A percentile compares a stretch with the other conserved stretches of the same genome.
Evolutionary conservation across 2,329 filamentous ascomycete genomes (phyloP).

Genomic region (Aureobasidium uvarum): DNA sequence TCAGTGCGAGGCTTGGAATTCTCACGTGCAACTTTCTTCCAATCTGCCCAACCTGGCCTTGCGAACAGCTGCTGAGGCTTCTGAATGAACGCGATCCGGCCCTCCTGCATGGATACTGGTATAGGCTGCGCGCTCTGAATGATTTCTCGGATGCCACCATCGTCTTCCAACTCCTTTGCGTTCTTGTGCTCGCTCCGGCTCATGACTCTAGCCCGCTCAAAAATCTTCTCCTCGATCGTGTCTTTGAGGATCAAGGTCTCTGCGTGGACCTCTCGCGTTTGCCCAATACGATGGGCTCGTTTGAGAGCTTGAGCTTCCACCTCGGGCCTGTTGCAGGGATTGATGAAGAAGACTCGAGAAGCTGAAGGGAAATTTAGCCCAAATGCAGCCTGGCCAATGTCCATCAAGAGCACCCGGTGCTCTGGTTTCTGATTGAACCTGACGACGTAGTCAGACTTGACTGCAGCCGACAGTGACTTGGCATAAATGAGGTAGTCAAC

Average conservation of each 20-base stretch:
- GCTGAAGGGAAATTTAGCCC: constrained; percentile 82
- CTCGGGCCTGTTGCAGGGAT: constrained; percentile 78
- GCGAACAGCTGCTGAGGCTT: constrained; percentile 49
- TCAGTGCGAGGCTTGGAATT: background rate
- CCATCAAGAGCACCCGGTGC: constrained; percentile 82
- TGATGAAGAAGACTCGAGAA: constrained; percentile 84
- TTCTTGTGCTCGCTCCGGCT: constrained; percentile 58
- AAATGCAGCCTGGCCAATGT: constrained; percentile 83
- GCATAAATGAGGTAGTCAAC: constrained; percentile 66
- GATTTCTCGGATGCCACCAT: constrained; percentile 57
- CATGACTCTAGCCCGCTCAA: constrained; percentile 71
- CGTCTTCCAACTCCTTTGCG: constrained; percentile 59
- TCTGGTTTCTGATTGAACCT: constrained; percentile 69
- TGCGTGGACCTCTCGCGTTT: constrained; percentile 73
- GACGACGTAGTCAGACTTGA: constrained; percentile 71
- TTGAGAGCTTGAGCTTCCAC: constrained; percentile 91
- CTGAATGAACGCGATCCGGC: constrained; percentile 45
- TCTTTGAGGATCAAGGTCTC: constrained; percentile 79
- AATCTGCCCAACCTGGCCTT: constrained; percentile 33
- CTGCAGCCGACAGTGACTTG: constrained; percentile 58
- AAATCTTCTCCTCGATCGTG: constrained; percentile 82
- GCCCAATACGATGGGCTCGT: constrained; percentile 82
- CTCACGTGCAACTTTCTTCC: constrained; percentile 19
- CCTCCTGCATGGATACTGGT: constrained; percentile 40
- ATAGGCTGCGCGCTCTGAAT: constrained; percentile 57